Evolutionary conservation across 352 stramenopile species (phyloP), one percentile per base, ranked within the genome.

Genomic region (Phytophthora vignae): DNA sequence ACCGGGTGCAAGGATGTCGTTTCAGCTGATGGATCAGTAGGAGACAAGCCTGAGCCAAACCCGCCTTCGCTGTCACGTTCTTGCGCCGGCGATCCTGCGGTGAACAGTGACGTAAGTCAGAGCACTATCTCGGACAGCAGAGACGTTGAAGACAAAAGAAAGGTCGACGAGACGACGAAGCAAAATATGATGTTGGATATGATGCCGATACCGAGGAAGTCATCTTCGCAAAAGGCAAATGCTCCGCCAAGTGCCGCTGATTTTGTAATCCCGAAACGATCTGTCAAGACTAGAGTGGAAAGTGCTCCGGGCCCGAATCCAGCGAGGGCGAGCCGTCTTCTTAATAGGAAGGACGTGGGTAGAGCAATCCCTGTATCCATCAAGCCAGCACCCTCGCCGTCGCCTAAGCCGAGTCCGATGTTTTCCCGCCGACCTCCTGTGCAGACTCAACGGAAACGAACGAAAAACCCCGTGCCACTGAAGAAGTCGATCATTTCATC

Each of bases 401-500:
- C 70, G 60, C 44, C 61, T 54, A 29, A 61, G 50, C 55, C 55
- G 49, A 67, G 54, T 40, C 42, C 59, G 22, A 61, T 55, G 3
- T 48, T 64, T 17, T 56, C 44, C 55, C 68, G 36, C 4, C 38
- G 22, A 11, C 50, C 71, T 12, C n/a, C 29, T 10, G 46, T 60
- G 40, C 46, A 25, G 52, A 27, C 25, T 22, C 52, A 60, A n/a
- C 42, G 56, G 21, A 78, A 70, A 40, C 73, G 81, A 36, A 75
- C 60, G 3, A 92, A 92, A 72, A 87, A 88, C 15, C 31, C 60
- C 8, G 85, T 92, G 2, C 78, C 83, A 22, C 29, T 84, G 15
- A 64, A 75, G 12, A 70, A 63, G 9, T 33, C 56, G 9, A 56
- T 60, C 9, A 57, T 81, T 38, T 80, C 72, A 15, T 49, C 55